These are phyloP conservation scores for Albatrellus sp. DNA, from an alignment of 1,284 basidiomycete genomes.

Conservation along the genomic window DNA sequence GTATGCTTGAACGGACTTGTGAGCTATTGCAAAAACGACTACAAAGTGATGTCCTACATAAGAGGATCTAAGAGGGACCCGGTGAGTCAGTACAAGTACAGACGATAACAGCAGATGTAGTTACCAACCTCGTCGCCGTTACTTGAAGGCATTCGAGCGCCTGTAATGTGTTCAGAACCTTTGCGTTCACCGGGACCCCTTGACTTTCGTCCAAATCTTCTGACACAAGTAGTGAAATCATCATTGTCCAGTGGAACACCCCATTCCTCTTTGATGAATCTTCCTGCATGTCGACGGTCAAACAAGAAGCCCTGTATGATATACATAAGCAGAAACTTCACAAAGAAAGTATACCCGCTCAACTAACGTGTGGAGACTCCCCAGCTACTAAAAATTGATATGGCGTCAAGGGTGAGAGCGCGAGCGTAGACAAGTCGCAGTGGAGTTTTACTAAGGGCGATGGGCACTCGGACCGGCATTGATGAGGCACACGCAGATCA, in stretches of 20 bases:
- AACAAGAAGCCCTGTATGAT: conserved; percentile 68
- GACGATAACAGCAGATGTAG: conserved; percentile 9
- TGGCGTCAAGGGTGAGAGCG: conserved; percentile 58
- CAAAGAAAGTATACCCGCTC: neutral
- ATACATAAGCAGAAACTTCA: neutral
- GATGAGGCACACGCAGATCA: conserved; percentile 65
- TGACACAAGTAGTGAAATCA: conserved; percentile 67
- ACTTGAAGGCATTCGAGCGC: conserved; percentile 60
- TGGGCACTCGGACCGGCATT: conserved; percentile 49
- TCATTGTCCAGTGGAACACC: conserved; percentile 39
- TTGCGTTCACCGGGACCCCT: conserved; percentile 22
- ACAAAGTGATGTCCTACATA: conserved; percentile 27
- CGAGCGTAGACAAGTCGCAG: conserved; percentile 50
- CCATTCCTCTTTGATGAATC: conserved; percentile 61
- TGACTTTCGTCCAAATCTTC: conserved; percentile 60
- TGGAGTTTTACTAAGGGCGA: conserved; percentile 51
- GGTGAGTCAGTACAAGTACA: conserved; percentile 1
- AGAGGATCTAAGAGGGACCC: conserved; percentile 26
- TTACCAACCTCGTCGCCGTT: conserved; percentile 66
- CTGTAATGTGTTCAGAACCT: conserved; percentile 61
- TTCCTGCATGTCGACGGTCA: conserved; percentile 70
- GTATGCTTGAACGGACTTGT: conserved; percentile 38
- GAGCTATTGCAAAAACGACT: neutral
- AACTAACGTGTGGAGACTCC: conserved; percentile 51
- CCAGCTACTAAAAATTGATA: conserved; percentile 70